Percentiles rank a stretch among this genome's conserved stretches.
Evolutionary conservation across 1,284 basidiomycete species (phyloP).

Genomic region (Termitomyces sp.): DNA sequence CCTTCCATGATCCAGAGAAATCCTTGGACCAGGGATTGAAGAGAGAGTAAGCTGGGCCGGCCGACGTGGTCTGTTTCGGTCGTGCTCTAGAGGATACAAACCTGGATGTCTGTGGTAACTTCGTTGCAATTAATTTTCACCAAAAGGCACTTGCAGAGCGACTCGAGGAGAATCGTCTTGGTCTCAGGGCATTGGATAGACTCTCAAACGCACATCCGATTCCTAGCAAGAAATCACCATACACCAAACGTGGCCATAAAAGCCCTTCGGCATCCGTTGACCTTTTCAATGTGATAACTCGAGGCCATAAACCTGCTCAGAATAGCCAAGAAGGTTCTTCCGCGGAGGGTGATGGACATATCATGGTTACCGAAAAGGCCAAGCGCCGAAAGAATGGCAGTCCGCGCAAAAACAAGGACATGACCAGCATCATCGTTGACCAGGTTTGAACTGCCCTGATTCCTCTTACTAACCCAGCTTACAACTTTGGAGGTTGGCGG

Average conservation of each 20-base stretch:
- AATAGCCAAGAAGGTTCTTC: conserved; percentile 19
- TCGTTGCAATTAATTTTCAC: conserved; percentile 77
- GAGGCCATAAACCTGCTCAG: conserved; percentile 12
- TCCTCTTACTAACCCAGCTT: not conserved
- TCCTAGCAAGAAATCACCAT: conserved; percentile 21
- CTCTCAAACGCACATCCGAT: conserved; percentile 59
- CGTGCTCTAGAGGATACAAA: not conserved
- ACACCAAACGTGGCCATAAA: conserved; percentile 24
- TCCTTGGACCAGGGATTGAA: conserved; percentile 36
- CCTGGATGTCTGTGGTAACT: conserved; percentile 23
- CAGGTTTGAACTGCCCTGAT: conserved; percentile 36
- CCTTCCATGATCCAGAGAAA: conserved; percentile 27
- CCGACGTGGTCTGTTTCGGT: not conserved
- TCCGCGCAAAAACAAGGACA: conserved; percentile 44
- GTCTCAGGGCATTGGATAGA: conserved; percentile 61
- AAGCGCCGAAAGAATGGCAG: conserved; percentile 25
- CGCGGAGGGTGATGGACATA: conserved; percentile 13
- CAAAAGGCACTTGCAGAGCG: conserved; percentile 69
- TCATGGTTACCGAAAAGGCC: conserved; percentile 8
- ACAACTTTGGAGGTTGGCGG: conserved; percentile 37
- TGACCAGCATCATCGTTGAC: conserved; percentile 65
- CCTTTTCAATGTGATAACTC: conserved; percentile 9
- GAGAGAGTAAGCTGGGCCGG: conserved; percentile 8
- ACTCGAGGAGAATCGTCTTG: conserved; percentile 62
- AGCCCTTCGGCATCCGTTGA: conserved; percentile 19